A percentile compares a stretch with the other conserved stretches of the same genome.
These are phyloP conservation scores for Thelonectria rubi DNA, from an alignment of 2,329 filamentous ascomycete genomes.

Conservation along the genomic window DNA sequence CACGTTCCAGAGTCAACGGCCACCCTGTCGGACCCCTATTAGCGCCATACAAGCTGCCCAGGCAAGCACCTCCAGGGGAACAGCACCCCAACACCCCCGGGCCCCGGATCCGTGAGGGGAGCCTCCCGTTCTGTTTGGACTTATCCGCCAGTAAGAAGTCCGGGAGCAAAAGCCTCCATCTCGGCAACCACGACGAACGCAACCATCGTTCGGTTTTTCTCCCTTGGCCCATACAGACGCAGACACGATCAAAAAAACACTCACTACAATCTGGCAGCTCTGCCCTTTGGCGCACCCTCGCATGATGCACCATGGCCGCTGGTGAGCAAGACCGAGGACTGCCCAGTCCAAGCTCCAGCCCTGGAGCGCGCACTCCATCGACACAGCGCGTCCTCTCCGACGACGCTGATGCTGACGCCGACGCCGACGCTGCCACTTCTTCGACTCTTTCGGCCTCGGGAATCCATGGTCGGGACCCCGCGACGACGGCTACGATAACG, in stretches of 20 bases:
- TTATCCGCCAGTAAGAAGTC: constrained; percentile 15
- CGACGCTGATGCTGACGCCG: constrained; percentile 23
- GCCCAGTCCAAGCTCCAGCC: constrained; percentile 31
- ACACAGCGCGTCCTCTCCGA: constrained; percentile 39
- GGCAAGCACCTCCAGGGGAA: neutral
- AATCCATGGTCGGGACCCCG: constrained; percentile 11
- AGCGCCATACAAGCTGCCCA: neutral
- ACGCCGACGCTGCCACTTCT: constrained; percentile 33
- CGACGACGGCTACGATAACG: constrained; percentile 24
- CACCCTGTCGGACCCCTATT: constrained; percentile 10
- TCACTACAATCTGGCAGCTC: constrained; percentile 9
- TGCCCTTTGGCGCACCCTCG: constrained; percentile 17
- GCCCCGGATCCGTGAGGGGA: constrained; percentile 9
- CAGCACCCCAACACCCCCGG: no score
- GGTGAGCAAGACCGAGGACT: constrained; percentile 43
- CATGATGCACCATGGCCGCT: constrained; percentile 51
- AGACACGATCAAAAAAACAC: neutral
- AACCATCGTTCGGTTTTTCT: constrained; percentile 31
- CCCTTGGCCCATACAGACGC: neutral
- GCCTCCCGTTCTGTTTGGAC: constrained; percentile 11
- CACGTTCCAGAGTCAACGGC: constrained; percentile 6
- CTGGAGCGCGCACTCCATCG: constrained; percentile 39
- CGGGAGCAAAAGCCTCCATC: constrained; percentile 10
- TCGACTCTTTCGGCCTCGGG: constrained; percentile 25
- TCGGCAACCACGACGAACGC: constrained; percentile 25